Base-by-base conservation (phyloP, 257 asterid species). In the Solanum clarkiae region DNA sequence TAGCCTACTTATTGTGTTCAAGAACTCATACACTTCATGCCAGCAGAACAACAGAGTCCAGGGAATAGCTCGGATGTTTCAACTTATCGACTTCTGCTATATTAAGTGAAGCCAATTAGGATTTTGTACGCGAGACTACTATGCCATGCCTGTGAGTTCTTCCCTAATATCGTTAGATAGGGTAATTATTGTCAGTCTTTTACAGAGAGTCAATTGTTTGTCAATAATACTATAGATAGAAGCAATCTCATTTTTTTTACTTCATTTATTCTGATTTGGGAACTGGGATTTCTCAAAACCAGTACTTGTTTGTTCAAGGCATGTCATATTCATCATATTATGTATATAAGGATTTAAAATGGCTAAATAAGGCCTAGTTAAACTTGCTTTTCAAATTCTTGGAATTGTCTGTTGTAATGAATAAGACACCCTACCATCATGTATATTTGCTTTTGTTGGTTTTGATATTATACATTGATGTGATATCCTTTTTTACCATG, bases 261-360 rank as follows among this genome's bases (percentile, higher is more conserved):
- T 9, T 51, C 47, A 84, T 71, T 59, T 86, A 54, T 56, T 80
- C 62, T 80, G 79, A 57, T 68, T 85, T 65, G 42, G 62, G 36
- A 24, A 81, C 63, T 65, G 42, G 62, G 36, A 24, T 84, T 71
- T 84, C 63, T 79, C 32, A 40, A 66, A 66, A 53, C 54, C 84
- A 53, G 49, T 53, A 79, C 14, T 84, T 85, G 88, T 85, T 70
- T 85, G 87, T 66, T 57, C 66, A 32, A 85, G 75, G 57, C 83
- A 81, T 60, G 75, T 77, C 87, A 84, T 20, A 75, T 84, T 84
- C 85, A 86, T 85, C 69, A 79, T 84, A 42, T 82, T 85, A 16
- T 84, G 90, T 91, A 91, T 84, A 91, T 75, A 60, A 7, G 86
- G 80, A 82, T 84, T 84, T 74, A 45, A 80, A 42, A 77, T 85